Conservation (phyloP, 2,329 filamentous ascomycete species). For the Aspergillus novoparasiticus region DNA sequence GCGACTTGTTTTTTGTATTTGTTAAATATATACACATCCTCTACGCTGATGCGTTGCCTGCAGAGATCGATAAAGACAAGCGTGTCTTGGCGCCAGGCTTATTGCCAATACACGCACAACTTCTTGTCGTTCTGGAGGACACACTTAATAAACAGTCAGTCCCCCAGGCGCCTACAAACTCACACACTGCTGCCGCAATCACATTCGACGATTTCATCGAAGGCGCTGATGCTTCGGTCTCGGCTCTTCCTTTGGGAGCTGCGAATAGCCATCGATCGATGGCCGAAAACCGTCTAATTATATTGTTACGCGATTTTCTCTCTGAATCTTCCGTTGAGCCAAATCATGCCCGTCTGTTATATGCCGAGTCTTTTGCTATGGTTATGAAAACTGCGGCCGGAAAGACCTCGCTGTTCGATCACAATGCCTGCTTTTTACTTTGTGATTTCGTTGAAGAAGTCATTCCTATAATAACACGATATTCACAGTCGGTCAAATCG, state of each 20-base stretch:
- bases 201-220: slow-evolving; percentile 69
- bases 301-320: slow-evolving; percentile 79
- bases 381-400: slow-evolving; percentile 74
- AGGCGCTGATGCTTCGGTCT: slow-evolving; percentile 66
- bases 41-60: slow-evolving; percentile 70
- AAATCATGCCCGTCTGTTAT: slow-evolving; percentile 64
- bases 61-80: slow-evolving; percentile 55
- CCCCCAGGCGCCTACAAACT: slow-evolving; percentile 49
- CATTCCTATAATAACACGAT: slow-evolving; percentile 67
- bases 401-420: slow-evolving; percentile 77
- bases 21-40: slow-evolving; percentile 85
- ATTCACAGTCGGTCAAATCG: slow-evolving; percentile 52
- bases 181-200: slow-evolving; percentile 53
- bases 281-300: slow-evolving; percentile 84
- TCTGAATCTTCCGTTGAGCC: slow-evolving; percentile 61
- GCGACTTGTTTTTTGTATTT: slow-evolving; percentile 89
- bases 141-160: slow-evolving; percentile 74
- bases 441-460: slow-evolving; percentile 89
- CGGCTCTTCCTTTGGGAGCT: slow-evolving; percentile 65
- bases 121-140: slow-evolving; percentile 76
- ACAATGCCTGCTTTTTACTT: slow-evolving; percentile 82
- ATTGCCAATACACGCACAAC: slow-evolving; percentile 78
- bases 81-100: slow-evolving; percentile 73
- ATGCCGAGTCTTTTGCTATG: slow-evolving; percentile 73
- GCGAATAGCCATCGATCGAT: slow-evolving; percentile 76